Percentiles rank a stretch among this genome's conserved stretches.
phyloP scores from a whole-genome alignment of 2,329 filamentous ascomycete genomes.

The Drechslerella dactyloides region DNA sequence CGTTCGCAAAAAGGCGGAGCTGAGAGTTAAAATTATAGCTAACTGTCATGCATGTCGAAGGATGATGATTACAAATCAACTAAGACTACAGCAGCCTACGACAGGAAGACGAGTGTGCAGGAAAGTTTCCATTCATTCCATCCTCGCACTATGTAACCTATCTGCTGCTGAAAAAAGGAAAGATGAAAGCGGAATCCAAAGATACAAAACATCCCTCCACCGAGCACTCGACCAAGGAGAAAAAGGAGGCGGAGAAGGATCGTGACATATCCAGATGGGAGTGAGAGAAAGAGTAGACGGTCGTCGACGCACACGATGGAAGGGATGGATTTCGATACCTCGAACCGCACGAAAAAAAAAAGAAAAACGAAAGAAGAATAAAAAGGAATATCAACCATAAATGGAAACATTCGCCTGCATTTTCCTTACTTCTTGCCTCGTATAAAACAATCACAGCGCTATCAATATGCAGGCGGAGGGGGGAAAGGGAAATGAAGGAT shows the following conservation, averaged over 20 bases:
- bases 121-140: slow-evolving; percentile 3
- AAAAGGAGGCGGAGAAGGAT: background rate
- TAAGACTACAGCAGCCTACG: background rate
- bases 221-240: background rate
- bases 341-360: background rate
- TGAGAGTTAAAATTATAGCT: too few relatives aligned
- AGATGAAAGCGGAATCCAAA: background rate
- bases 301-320: background rate
- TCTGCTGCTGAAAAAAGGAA: background rate
- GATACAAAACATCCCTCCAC: background rate
- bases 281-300: background rate
- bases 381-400: background rate
- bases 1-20: too few relatives aligned
- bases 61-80: background rate
- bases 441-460: background rate
- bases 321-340: background rate
- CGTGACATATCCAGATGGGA: background rate
- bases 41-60: too few relatives aligned
- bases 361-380: background rate
- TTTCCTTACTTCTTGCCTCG: slow-evolving; percentile 1
- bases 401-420: slow-evolving; percentile 7
- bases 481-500: background rate
- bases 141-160: background rate
- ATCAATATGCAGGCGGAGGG: background rate
- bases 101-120: slow-evolving; percentile 8